Conservation (phyloP, 2,329 filamentous ascomycete species). For the Proliferodiscus dingleyae region DNA sequence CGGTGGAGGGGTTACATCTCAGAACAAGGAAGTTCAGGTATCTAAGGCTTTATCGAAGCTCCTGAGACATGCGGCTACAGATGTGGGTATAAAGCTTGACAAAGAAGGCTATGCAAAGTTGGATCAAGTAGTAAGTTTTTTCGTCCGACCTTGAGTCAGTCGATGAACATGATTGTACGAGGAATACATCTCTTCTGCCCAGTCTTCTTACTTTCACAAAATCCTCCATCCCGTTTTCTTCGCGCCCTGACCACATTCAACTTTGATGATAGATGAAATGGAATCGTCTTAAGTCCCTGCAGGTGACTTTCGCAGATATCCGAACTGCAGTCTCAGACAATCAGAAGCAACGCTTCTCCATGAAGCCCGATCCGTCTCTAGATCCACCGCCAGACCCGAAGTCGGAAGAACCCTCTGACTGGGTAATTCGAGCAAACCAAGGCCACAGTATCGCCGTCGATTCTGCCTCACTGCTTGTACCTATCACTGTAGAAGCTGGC, state of each 20-base stretch:
- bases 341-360: slow-evolving; percentile 85
- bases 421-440: slow-evolving; percentile 91
- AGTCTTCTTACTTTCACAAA: slow-evolving; percentile 7
- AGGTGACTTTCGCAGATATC: slow-evolving; percentile 73
- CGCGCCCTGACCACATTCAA: too few relatives aligned
- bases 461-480: slow-evolving; percentile 63
- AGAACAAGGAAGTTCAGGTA: slow-evolving; percentile 26
- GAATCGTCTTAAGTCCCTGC: slow-evolving; percentile 55
- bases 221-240: too few relatives aligned
- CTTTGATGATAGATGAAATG: slow-evolving; percentile 28
- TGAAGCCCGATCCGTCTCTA: slow-evolving; percentile 53
- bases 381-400: slow-evolving; percentile 18
- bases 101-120: slow-evolving; percentile 54
- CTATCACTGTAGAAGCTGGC: slow-evolving; percentile 54
- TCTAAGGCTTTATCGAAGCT: slow-evolving; percentile 33
- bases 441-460: slow-evolving; percentile 81
- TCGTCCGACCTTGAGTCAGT: slow-evolving; percentile 6
- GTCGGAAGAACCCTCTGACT: slow-evolving; percentile 54
- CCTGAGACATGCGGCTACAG: slow-evolving; percentile 35
- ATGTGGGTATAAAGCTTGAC: slow-evolving; percentile 53
- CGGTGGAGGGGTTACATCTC: slow-evolving; percentile 15
- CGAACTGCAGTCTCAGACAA: slow-evolving; percentile 64
- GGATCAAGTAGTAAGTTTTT: slow-evolving; percentile 51
- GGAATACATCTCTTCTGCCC: background rate
- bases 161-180: slow-evolving; percentile 4